phyloP scores from a whole-genome alignment of 306 rosid species.

The Vachellia pachyceras region DNA sequence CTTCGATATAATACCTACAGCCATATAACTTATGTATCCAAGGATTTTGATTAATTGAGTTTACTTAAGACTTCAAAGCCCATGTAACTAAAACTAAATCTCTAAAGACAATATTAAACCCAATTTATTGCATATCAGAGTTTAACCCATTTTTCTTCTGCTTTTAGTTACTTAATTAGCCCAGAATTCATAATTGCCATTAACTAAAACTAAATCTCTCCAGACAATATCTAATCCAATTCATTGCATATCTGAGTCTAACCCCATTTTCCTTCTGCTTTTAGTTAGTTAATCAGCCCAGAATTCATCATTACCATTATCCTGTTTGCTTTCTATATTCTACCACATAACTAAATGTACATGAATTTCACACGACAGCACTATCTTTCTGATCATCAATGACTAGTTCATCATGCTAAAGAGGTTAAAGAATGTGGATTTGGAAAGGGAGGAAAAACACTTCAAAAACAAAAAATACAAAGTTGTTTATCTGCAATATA shows the following conservation, averaged over 20 bases:
- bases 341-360: not conserved
- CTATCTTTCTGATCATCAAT: not conserved
- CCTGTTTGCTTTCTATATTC: not conserved
- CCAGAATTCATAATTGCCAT: too few species aligned
- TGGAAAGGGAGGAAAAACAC: not conserved
- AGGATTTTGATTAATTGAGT: not conserved
- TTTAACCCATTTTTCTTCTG: slow-evolving; percentile 1
- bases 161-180: not conserved
- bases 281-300: too few species aligned
- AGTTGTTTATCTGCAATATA: not conserved
- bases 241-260: too few species aligned
- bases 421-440: not conserved
- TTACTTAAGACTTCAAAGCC: not conserved
- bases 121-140: not conserved
- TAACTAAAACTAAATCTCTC: too few species aligned
- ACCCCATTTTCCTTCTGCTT: too few species aligned
- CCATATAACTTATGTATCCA: not conserved
- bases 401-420: not conserved
- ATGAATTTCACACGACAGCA: not conserved
- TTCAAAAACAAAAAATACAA: not conserved
- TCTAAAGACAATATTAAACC: not conserved
- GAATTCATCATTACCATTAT: too few species aligned
- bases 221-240: too few species aligned
- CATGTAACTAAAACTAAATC: not conserved
- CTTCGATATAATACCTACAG: not conserved